phyloP scores from a whole-genome alignment of 75 land plant genomes.

The Picea sitchensis region DNA sequence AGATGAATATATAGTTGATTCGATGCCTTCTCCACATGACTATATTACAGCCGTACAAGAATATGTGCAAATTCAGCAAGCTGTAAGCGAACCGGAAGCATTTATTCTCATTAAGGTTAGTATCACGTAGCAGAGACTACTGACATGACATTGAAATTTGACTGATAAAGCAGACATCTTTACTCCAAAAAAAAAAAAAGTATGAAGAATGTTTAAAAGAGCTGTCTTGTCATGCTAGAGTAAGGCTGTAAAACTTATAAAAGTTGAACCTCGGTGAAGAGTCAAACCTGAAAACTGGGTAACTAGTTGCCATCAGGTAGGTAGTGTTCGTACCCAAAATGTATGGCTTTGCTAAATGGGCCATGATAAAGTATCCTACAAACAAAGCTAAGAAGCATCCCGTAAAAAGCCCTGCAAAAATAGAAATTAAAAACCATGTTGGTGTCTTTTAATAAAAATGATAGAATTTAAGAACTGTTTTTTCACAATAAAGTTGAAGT shows the following conservation, averaged over 20 bases:
- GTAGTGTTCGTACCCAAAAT: constrained; percentile 25
- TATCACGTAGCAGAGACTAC: background rate
- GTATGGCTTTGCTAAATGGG: constrained; percentile 60
- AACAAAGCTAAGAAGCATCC: constrained; percentile 83
- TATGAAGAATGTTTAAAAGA: background rate
- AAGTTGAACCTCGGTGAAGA: background rate
- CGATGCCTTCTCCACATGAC: constrained; percentile 74
- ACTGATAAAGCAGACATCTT: background rate
- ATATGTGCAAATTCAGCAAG: constrained; percentile 84
- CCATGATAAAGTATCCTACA: constrained; percentile 69
- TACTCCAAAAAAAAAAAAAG: background rate
- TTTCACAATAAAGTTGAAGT: too few species aligned
- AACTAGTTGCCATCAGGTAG: constrained; percentile 65
- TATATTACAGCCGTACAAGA: constrained; percentile 94
- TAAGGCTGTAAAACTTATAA: background rate
- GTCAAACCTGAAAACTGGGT: constrained; percentile 72
- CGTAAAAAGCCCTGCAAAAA: constrained; percentile 68
- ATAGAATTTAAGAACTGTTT: background rate
- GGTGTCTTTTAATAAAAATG: too few species aligned
- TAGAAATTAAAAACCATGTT: too few species aligned
- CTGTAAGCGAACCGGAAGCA: constrained; percentile 29
- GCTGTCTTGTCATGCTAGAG: background rate
- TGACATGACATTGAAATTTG: background rate
- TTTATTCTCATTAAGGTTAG: background rate
- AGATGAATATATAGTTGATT: constrained; percentile 92